phyloP scores from a whole-genome alignment of 169 alveolate genomes.

The Miamiensis avidus region DNA sequence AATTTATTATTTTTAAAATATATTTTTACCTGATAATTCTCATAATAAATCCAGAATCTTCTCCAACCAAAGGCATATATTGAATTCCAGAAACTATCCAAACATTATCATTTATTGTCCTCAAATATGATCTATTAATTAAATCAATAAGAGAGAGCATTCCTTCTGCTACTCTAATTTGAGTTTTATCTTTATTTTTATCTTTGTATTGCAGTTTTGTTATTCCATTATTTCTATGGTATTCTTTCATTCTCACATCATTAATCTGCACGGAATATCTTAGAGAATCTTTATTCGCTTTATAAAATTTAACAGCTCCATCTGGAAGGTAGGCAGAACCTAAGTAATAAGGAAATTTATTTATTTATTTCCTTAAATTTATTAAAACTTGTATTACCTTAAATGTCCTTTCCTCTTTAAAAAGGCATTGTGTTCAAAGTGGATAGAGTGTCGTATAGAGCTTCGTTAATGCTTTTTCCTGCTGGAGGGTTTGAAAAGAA shows the following conservation, averaged over 20 bases:
- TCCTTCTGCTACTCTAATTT: conserved; percentile 66
- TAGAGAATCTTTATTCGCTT: conserved; percentile 46
- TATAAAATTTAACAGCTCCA: conserved; percentile 78
- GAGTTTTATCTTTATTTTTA: conserved; percentile 6
- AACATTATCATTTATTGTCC: conserved; percentile 43
- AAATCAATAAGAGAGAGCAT: conserved; percentile 51
- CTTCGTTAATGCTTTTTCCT: conserved; percentile 28
- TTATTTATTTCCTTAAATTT: conserved; percentile 38
- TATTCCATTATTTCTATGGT: conserved; percentile 64
- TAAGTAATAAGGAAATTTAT: conserved; percentile 24
- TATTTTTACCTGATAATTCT: conserved; percentile 30
- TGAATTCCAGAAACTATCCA: conserved; percentile 48
- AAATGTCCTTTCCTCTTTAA: conserved; percentile 34
- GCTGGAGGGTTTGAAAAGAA: conserved; percentile 3
- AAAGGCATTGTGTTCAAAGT: conserved; percentile 30
- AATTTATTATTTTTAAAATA: too few species aligned
- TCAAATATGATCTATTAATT: conserved; percentile 53
- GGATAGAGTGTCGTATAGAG: conserved; percentile 35
- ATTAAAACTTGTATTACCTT: conserved; percentile 55
- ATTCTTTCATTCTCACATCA: conserved; percentile 48
- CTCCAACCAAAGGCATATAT: conserved; percentile 52
- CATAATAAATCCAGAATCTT: conserved; percentile 51
- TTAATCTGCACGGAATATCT: conserved; percentile 48
- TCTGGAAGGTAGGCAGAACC: conserved; percentile 73
- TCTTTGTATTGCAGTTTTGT: conserved; percentile 36